Conservation (phyloP, 768 basidiomycete species). For the Tephrocybe sp. region DNA sequence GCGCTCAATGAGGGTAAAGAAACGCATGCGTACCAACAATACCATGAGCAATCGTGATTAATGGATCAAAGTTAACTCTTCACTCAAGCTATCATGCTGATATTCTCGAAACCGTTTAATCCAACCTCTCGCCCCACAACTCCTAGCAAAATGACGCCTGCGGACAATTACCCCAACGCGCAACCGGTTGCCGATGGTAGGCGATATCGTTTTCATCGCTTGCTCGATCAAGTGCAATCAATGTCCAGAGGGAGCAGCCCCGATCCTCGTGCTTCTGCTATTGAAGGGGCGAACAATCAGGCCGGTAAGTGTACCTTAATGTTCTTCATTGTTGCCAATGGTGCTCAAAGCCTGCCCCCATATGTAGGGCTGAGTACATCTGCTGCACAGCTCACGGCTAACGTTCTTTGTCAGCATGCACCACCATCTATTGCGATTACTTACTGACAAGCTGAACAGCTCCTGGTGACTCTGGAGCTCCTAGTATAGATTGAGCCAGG, state of each 20-base stretch:
- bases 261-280: not conserved
- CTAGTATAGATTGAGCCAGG: too few species aligned
- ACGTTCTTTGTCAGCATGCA: not conserved
- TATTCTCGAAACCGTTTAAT: too few species aligned
- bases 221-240: not conserved
- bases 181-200: not conserved
- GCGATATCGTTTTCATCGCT: not conserved
- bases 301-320: not conserved
- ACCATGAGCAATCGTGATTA: too few species aligned
- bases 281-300: not conserved
- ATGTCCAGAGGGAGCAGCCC: not conserved
- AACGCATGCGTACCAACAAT: not conserved
- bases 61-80: too few species aligned
- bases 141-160: too few species aligned
- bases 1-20: not conserved
- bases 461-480: not conserved
- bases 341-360: not conserved
- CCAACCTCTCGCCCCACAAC: too few species aligned
- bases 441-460: not conserved
- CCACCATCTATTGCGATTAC: not conserved
- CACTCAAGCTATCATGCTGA: too few species aligned
- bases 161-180: too few species aligned
- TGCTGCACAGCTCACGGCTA: not conserved
- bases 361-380: not conserved
- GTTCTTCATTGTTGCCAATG: not conserved